Evolutionary conservation across 371 early-diverging fungal species (phyloP).

Genomic region (Cokeromyces recurvatus): DNA sequence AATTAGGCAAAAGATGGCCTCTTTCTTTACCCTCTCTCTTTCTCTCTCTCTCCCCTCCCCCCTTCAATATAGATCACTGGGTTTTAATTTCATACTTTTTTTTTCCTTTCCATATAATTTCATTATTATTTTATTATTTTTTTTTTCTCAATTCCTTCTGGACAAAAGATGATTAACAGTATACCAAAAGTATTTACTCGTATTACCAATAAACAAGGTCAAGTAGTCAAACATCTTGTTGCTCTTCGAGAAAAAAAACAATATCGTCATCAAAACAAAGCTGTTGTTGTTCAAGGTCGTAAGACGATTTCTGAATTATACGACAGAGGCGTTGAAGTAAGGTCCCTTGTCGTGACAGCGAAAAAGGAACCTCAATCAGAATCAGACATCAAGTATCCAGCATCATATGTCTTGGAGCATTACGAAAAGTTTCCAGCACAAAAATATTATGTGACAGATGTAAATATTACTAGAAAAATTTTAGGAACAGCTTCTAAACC

Average conservation of each 20-base stretch:
- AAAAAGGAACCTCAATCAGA: constrained; percentile 20
- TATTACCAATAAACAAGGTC: constrained; percentile 20
- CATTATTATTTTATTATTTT: too few relatives aligned
- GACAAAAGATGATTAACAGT: too few relatives aligned
- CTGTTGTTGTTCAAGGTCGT: constrained; percentile 35
- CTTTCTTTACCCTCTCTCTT: too few relatives aligned
- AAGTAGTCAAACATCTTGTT: constrained; percentile 24
- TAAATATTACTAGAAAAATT: constrained; percentile 39
- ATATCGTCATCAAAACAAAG: constrained; percentile 24
- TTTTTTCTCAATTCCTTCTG: too few relatives aligned
- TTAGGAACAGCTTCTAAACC: constrained; percentile 50
- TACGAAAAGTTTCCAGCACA: constrained; percentile 34
- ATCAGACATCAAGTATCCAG: constrained; percentile 30
- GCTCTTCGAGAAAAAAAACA: constrained; percentile 29
- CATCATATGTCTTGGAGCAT: constrained; percentile 22
- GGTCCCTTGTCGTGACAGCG: constrained; percentile 29
- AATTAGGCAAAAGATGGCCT: too few relatives aligned
- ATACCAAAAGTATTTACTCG: constrained; percentile 16
- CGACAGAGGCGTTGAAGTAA: constrained; percentile 22
- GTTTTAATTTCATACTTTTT: too few relatives aligned
- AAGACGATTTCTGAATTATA: constrained; percentile 31
- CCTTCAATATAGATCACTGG: too few relatives aligned
- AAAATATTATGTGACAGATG: constrained; percentile 28
- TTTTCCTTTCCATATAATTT: too few relatives aligned
- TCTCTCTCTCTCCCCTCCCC: too few relatives aligned